Evolutionary conservation across 225 moss, liverwort and hornwort species (phyloP), one percentile per base, ranked within the genome.

Genomic region (Bryoerythrophyllum caledonicum): DNA sequence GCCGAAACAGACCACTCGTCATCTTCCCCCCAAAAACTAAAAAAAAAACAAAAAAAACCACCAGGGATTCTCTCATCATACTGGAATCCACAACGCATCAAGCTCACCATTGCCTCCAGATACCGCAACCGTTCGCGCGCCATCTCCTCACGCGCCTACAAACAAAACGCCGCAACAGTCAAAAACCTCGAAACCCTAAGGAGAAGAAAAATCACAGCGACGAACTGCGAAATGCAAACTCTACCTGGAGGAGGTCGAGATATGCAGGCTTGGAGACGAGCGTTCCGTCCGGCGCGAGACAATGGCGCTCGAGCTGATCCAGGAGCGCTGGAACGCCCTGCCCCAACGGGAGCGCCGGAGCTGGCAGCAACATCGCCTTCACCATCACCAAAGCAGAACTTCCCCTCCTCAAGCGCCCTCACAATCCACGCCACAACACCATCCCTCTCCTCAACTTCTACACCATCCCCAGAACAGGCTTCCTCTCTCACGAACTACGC

Each of bases 271-370:
- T 99, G 72, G 83, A 87, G 40, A 93, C 86, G 40, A 99, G 84
- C 7, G 92, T 90, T 69, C 86, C 91, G 64, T 95, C 95, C 15
- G 97, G 89, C 27, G 90, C 95, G 20, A 99, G 89, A 63, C 95
- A 99, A 80, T 95, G 90, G 72, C 99, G 93, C 81, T 99, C 95
- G 48, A 99, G 91, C 86, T 95, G 89, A 76, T 99, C 97, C 77
- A 99, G 78, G 41, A 99, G 91, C 69, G 93, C 89, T 27, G 93
- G 68, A 20, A 93, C 89, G 23, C 93, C 91, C 67, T 89, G 90
- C 56, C 90, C 92, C 67, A 91, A 78, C 9, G 85, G 69, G 78
- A 90, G 81, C 26, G 91, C 90, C 43, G 90, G 89, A 54, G 89
- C 81, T n/a, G 95, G 93, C 68, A 95, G 80, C 53, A 99, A 81